Evolutionary conservation across 768 basidiomycete species (phyloP).

Genomic region (Calocybe cyanea): DNA sequence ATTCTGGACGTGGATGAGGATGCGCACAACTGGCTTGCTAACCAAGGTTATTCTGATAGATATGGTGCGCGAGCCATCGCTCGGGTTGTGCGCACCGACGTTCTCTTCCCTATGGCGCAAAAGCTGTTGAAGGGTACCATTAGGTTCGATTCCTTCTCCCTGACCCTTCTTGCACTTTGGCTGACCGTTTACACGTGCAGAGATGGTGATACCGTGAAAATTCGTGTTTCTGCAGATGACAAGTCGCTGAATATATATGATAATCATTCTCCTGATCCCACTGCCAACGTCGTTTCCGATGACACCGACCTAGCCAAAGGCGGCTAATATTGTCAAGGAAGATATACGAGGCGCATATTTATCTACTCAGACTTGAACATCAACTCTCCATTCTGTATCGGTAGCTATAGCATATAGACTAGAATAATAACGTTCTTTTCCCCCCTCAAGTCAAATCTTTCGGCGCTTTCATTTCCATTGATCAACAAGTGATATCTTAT

Average conservation of each 20-base stretch:
- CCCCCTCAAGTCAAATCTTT: no score
- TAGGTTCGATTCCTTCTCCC: conserved; percentile 37
- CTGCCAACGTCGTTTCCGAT: conserved; percentile 16
- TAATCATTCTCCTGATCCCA: conserved; percentile 54
- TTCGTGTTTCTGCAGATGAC: conserved; percentile 43
- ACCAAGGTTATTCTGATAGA: conserved; percentile 75
- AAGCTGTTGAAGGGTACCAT: conserved; percentile 79
- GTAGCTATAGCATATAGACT: neutral
- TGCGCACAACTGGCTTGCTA: conserved; percentile 66
- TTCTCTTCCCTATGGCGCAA: conserved; percentile 79
- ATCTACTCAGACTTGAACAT: neutral
- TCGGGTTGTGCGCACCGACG: conserved; percentile 76
- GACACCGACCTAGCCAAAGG: neutral
- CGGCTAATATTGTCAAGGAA: conserved; percentile 1
- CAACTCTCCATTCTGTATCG: no score
- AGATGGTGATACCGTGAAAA: conserved; percentile 64
- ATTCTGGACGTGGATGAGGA: conserved; percentile 62
- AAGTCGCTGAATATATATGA: conserved; percentile 52
- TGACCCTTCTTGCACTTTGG: neutral
- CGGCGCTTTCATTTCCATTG: no score
- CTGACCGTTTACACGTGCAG: conserved; percentile 23
- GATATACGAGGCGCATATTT: neutral
- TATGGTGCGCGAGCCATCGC: conserved; percentile 90
- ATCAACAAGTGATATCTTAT: no score
- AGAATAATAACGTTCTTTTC: neutral